These are phyloP conservation scores for Sanguinoderma infundibulare DNA, from an alignment of 1,284 basidiomycete species.

Conservation along the genomic window DNA sequence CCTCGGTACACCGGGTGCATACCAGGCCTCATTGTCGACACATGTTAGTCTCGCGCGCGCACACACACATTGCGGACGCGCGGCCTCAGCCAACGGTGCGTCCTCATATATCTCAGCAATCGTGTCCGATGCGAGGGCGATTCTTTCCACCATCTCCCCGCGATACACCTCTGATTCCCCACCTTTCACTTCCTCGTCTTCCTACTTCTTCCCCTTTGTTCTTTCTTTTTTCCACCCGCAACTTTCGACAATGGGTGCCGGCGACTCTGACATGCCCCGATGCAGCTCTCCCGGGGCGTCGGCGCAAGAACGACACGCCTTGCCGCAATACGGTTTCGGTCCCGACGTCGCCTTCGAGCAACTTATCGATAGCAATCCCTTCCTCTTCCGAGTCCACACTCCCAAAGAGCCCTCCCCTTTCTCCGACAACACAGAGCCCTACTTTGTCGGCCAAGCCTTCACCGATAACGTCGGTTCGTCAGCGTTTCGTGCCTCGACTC, in stretches of 20 bases:
- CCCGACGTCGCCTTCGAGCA: slow-evolving; percentile 62
- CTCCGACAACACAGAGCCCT: slow-evolving; percentile 57
- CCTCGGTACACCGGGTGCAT: slow-evolving; percentile 19
- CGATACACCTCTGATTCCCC: slow-evolving; percentile 12
- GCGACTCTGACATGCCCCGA: slow-evolving; percentile 18
- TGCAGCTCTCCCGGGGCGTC: slow-evolving; percentile 17
- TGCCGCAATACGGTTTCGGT: slow-evolving; percentile 77
- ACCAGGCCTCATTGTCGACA: slow-evolving; percentile 25
- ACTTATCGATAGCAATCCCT: slow-evolving; percentile 65
- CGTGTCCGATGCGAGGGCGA: slow-evolving; percentile 18
- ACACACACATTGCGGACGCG: slow-evolving; percentile 24
- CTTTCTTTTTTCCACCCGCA: slow-evolving; percentile 4
- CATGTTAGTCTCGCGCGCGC: slow-evolving; percentile 20
- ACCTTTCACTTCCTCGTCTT: slow-evolving; percentile 1
- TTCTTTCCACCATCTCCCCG: slow-evolving; percentile 24
- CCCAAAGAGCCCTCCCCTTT: slow-evolving; percentile 62
- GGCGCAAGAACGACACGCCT: slow-evolving; percentile 31
- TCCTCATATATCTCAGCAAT: slow-evolving; percentile 20
- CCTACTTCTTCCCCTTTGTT: not conserved
- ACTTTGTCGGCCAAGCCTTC: slow-evolving; percentile 68
- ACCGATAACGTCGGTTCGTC: slow-evolving; percentile 39
- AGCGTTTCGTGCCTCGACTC: slow-evolving; percentile 17
- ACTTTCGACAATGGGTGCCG: slow-evolving; percentile 19
- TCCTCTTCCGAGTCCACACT: slow-evolving; percentile 79
- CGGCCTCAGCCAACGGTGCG: slow-evolving; percentile 13